Base-by-base conservation (phyloP, 768 basidiomycete genomes). In the Pleurotus salmoneostramineus region DNA sequence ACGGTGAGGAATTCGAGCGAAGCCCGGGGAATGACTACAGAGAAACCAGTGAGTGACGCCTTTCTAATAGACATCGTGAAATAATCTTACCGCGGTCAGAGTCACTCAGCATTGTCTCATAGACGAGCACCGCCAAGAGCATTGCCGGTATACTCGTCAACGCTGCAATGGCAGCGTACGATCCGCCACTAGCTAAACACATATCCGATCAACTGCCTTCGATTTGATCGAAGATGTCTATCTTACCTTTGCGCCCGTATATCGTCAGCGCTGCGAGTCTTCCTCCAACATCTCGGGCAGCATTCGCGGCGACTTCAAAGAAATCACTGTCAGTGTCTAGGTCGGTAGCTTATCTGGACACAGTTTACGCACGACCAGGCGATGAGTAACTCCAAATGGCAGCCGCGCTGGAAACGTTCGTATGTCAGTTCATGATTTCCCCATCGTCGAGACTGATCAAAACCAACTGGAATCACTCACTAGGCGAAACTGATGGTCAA, bases 141-240 rank as follows among this genome's bases (percentile, higher is more conserved):
- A 79, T 88, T 2, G 85, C 84, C 3, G 84, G 84, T 62, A 88
- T 84, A 62, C 85, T 88, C 3, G 83, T 82, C 34, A 88, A 75
- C 2, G 87, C 83, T 1, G 86, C 66, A 50, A 88, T 79, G 7
- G 85, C 88, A 1, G 83, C 79, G 63, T 88, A 89, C 5, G 65
- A 61, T 14, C 79, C 80, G 40, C 85, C 86, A 33, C 69, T 68
- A 33, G 83, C 84, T 76, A 49, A 58, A 46, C 49, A 31, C 51
- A 17, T 21, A 32, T 60, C 48, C 54, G 21, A 35, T 47, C 17
- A 50, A 37, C 51, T 21, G 51, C 34, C 5, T 32, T 35, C 5
- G 7, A 2, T 14, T 50, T 60, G n/a, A 2, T 35, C 8, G 42
- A 11, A 34, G 10, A 21, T 31, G 54, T 3, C 7, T 27, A 11